These are phyloP conservation scores for Ophiostoma populinum DNA, from an alignment of 2,329 filamentous ascomycete species.

Conservation along the genomic window DNA sequence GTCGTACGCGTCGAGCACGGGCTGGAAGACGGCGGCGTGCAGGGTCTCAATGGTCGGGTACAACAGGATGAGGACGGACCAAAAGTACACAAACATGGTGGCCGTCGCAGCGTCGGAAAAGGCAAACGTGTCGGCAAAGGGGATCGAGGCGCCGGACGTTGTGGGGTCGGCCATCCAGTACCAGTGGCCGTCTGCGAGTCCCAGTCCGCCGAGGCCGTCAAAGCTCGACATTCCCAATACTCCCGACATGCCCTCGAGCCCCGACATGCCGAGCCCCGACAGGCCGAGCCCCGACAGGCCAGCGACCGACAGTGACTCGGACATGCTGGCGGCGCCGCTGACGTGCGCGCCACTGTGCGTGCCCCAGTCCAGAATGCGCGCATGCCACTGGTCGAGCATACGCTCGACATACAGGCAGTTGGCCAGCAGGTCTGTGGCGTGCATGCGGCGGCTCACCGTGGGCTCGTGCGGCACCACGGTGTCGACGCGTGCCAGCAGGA, in stretches of 20 bases:
- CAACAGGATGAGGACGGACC: constrained; percentile 32
- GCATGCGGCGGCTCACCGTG: constrained; percentile 23
- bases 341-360: constrained; percentile 7
- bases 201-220: too few relatives aligned
- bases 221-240: too few relatives aligned
- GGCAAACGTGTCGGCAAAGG: constrained; percentile 27
- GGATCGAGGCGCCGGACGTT: constrained; percentile 18
- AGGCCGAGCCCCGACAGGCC: too few relatives aligned
- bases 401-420: constrained; percentile 30
- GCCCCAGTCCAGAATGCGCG: constrained; percentile 14
- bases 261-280: too few relatives aligned
- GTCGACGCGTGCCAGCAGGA: constrained; percentile 29
- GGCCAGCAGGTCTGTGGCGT: constrained; percentile 30
- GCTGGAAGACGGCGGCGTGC: constrained; percentile 26
- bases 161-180: constrained; percentile 23
- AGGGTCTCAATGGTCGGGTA: constrained; percentile 30
- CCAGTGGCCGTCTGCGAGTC: background rate
- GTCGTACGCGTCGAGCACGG: constrained; percentile 24
- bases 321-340: background rate
- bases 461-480: constrained; percentile 21
- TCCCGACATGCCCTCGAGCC: too few relatives aligned
- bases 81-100: constrained; percentile 34
- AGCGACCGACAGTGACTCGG: too few relatives aligned
- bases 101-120: constrained; percentile 29
- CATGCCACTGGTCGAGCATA: constrained; percentile 31